Conservation (phyloP, 1,284 basidiomycete species). For the Melampsora larici-populina region DNA sequence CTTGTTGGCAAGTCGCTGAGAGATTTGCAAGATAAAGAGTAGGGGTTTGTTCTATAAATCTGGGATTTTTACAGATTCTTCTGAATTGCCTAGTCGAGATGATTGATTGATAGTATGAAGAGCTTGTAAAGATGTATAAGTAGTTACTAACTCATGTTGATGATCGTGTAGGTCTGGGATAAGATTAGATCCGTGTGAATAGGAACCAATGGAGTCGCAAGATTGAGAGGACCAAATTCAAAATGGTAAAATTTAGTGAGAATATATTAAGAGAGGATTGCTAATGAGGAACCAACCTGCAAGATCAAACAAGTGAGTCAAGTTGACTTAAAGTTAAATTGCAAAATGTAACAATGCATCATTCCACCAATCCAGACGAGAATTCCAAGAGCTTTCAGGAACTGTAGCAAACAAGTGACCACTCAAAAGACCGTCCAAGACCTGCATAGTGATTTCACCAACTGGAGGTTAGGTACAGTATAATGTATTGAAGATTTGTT, state of each 20-base stretch:
- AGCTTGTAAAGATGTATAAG: conserved; percentile 32
- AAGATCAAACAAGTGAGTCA: not conserved
- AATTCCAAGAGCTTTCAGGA: no score
- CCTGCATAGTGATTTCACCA: no score
- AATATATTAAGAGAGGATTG: not conserved
- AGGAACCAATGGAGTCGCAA: conserved; percentile 9
- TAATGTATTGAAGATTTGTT: no score
- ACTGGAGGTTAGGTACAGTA: no score
- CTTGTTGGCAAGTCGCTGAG: not conserved
- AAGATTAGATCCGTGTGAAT: conserved; percentile 32
- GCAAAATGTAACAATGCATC: no score
- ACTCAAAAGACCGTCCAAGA: no score
- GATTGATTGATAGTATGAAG: conserved; percentile 2
- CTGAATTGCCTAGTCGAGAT: not conserved
- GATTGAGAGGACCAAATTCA: conserved; percentile 17
- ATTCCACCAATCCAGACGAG: no score
- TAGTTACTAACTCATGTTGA: conserved; percentile 37
- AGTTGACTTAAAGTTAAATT: no score
- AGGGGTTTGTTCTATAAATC: not conserved
- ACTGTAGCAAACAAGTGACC: no score
- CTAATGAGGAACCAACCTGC: not conserved
- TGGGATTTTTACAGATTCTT: not conserved
- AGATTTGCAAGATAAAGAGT: not conserved
- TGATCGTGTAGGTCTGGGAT: conserved; percentile 24
- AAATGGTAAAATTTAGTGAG: not conserved